Evolutionary conservation across 1,139 yeast species (phyloP).

Genomic region (Suhomyces yuchorum): DNA sequence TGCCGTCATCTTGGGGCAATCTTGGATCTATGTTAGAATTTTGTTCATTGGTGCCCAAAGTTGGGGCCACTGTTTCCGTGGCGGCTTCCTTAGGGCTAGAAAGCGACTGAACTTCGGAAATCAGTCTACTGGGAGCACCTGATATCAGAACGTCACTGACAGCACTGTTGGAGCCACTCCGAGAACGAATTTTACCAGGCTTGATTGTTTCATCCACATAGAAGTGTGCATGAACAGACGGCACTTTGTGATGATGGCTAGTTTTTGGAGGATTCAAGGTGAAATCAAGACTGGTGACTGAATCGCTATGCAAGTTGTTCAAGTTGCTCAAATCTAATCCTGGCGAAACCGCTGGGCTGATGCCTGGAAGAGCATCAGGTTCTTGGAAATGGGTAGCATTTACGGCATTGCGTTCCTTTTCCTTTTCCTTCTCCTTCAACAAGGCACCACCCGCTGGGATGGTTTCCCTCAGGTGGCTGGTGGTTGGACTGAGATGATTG

Average conservation of each 20-base stretch:
- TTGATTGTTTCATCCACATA: conserved; percentile 70
- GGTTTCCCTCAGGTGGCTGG: conserved; percentile 31
- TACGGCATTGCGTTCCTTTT: not conserved
- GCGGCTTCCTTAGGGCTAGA: conserved; percentile 1
- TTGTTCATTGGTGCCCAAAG: conserved; percentile 35
- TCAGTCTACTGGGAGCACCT: conserved; percentile 5
- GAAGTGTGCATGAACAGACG: conserved; percentile 81
- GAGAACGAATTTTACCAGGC: conserved; percentile 45
- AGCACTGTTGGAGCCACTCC: conserved; percentile 39
- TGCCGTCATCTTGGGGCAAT: conserved; percentile 88
- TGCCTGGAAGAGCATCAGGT: conserved; percentile 10
- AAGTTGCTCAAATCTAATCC: conserved; percentile 1
- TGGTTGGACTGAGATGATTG: conserved; percentile 6
- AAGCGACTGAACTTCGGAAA: conserved; percentile 4
- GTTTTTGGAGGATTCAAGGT: conserved; percentile 35
- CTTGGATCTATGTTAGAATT: conserved; percentile 71
- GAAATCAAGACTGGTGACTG: conserved; percentile 32
- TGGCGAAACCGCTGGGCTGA: conserved; percentile 19
- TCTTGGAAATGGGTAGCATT: not conserved
- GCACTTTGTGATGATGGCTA: conserved; percentile 51
- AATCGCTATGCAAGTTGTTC: conserved; percentile 16
- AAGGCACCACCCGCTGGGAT: conserved; percentile 56
- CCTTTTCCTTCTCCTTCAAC: conserved; percentile 34
- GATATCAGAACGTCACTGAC: conserved; percentile 7
- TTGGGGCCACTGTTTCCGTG: not conserved